Evolutionary conservation across 208 protist species (phyloP).

Genomic region (Trypanosoma mega): DNA sequence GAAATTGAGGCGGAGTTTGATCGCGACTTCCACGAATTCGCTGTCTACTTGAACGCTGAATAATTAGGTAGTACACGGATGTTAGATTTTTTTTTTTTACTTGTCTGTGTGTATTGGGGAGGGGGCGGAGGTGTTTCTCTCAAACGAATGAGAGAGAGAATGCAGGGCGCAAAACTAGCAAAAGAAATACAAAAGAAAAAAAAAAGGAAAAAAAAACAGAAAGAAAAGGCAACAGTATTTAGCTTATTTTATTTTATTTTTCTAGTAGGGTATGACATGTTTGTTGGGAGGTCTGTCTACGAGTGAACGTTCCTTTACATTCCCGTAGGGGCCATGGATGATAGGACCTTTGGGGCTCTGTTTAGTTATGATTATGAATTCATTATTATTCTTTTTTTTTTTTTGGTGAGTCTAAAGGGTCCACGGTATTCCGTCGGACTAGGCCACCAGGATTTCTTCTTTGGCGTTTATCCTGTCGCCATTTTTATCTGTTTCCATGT

Average conservation of each 20-base stretch:
- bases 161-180: too few relatives aligned
- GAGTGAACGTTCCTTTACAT: not conserved
- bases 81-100: too few relatives aligned
- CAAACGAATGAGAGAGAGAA: too few relatives aligned
- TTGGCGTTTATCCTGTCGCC: too few relatives aligned
- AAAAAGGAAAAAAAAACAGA: too few relatives aligned
- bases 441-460: too few relatives aligned
- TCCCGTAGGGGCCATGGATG: not conserved
- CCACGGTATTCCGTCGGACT: too few relatives aligned
- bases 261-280: not conserved
- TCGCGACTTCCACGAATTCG: conserved; percentile 90
- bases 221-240: not conserved
- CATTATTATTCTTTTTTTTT: conserved; percentile 12
- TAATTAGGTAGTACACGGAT: conserved; percentile 25
- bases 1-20: conserved; percentile 92
- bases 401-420: too few relatives aligned
- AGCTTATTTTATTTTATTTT: conserved; percentile 4
- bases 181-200: too few relatives aligned
- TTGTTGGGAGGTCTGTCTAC: not conserved
- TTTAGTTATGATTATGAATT: not conserved
- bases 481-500: conserved; percentile 26
- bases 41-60: conserved; percentile 88
- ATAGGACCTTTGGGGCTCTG: not conserved
- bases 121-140: not conserved
- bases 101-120: too few relatives aligned